phyloP scores from a whole-genome alignment of 2,329 filamentous ascomycete species.

The Achaetomium macrosporum region DNA sequence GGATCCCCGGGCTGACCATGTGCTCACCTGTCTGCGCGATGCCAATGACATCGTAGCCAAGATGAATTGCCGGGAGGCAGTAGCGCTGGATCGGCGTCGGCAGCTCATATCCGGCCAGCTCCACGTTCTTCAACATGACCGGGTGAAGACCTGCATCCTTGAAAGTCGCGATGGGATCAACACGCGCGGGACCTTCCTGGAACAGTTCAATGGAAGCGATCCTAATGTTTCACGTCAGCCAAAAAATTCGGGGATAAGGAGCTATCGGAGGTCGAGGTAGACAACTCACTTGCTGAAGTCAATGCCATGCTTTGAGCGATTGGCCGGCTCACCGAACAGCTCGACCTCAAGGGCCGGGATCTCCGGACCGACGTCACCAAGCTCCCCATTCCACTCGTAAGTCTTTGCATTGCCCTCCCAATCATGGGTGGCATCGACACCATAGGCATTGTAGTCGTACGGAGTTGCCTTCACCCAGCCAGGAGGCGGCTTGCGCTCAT shows the following conservation, averaged over 20 bases:
- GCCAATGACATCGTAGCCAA: slow-evolving; percentile 76
- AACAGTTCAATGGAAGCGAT: slow-evolving; percentile 49
- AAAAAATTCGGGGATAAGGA: slow-evolving; percentile 1
- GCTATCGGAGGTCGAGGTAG: neutral
- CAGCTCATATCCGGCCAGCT: slow-evolving; percentile 60
- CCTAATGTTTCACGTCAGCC: slow-evolving; percentile 34
- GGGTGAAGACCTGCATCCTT: slow-evolving; percentile 79
- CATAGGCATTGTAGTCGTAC: slow-evolving; percentile 32
- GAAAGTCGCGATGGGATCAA: slow-evolving; percentile 54
- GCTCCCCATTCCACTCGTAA: slow-evolving; percentile 83
- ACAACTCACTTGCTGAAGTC: slow-evolving; percentile 56
- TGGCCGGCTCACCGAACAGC: slow-evolving; percentile 61
- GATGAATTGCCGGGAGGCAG: slow-evolving; percentile 70
- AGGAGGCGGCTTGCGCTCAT: slow-evolving; percentile 8
- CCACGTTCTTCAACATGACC: slow-evolving; percentile 70
- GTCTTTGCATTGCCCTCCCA: slow-evolving; percentile 54
- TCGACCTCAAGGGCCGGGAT: slow-evolving; percentile 64
- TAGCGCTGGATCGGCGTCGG: slow-evolving; percentile 89
- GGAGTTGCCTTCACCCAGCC: slow-evolving; percentile 44
- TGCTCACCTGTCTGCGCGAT: slow-evolving; percentile 87
- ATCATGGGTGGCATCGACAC: slow-evolving; percentile 21
- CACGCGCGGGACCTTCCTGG: slow-evolving; percentile 51
- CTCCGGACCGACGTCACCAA: slow-evolving; percentile 74
- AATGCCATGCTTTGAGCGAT: slow-evolving; percentile 48
- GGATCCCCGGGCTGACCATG: neutral